phyloP scores from a whole-genome alignment of 73 alveolate genomes.

The Paramecium octaurelia region DNA sequence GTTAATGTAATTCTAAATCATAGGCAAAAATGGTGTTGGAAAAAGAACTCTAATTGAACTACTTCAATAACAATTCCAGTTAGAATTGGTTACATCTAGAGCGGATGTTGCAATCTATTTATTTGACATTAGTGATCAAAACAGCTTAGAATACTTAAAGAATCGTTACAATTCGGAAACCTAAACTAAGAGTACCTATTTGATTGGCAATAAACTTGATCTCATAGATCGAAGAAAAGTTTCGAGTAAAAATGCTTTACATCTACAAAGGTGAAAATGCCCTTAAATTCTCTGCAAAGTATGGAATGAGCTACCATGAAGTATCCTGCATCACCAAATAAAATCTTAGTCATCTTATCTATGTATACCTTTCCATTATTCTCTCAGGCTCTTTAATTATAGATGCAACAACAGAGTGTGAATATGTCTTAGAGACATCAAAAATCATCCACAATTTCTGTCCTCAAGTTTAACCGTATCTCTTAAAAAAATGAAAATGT shows the following conservation, averaged over 20 bases:
- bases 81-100: neutral
- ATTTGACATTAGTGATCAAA: neutral
- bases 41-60: neutral
- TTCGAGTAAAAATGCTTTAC: neutral
- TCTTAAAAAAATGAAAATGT: neutral
- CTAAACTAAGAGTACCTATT: neutral
- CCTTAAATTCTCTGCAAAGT: neutral
- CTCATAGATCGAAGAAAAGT: neutral
- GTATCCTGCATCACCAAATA: neutral
- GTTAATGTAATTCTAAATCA: neutral
- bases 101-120: neutral
- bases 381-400: neutral
- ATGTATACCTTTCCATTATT: neutral
- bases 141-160: neutral
- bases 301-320: slow-evolving; percentile 5
- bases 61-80: neutral
- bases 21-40: neutral
- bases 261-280: neutral
- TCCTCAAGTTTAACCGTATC: neutral
- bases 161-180: neutral
- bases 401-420: neutral
- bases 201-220: neutral
- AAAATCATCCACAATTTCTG: neutral
- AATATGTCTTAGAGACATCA: neutral
- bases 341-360: neutral